Percentiles rank a stretch among this genome's conserved stretches.
Conservation (phyloP, 2,329 filamentous ascomycete species). For the Bipolaris bicolor region DNA sequence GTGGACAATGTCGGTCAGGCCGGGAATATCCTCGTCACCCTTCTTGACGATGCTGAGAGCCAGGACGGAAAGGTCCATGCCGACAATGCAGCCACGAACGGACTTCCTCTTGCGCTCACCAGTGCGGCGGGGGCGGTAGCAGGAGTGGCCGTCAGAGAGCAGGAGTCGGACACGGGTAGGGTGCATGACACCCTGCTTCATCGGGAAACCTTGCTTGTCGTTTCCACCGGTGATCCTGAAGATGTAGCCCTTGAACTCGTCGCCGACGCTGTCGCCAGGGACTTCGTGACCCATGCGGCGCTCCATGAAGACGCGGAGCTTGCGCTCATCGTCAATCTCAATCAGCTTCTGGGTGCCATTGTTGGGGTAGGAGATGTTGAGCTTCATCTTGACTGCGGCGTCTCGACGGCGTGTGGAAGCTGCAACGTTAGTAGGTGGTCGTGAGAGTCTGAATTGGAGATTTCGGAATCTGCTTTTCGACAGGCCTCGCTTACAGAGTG, state of each 20-base stretch:
- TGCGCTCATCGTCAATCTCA: slow-evolving; percentile 99
- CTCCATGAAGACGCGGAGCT: slow-evolving; percentile 98
- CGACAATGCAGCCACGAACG: slow-evolving; percentile 98
- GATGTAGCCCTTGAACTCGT: slow-evolving; percentile 99
- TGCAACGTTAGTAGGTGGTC: slow-evolving; percentile 48
- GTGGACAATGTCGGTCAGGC: slow-evolving; percentile 95
- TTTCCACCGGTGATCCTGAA: slow-evolving; percentile 99
- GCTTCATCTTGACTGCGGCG: slow-evolving; percentile 68
- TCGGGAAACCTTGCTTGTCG: slow-evolving; percentile 99
- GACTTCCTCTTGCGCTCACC: slow-evolving; percentile 99
- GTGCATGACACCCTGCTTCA: slow-evolving; percentile 99
- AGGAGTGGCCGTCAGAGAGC: slow-evolving; percentile 94
- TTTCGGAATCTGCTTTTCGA: slow-evolving; percentile 21
- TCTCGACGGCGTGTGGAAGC: slow-evolving; percentile 41
- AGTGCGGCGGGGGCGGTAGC: slow-evolving; percentile 97
- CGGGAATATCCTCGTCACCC: slow-evolving; percentile 91
- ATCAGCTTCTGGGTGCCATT: slow-evolving; percentile 99
- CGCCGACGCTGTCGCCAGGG: slow-evolving; percentile 89
- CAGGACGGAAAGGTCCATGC: slow-evolving; percentile 90
- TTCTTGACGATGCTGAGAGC: slow-evolving; percentile 97
- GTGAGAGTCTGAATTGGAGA: slow-evolving; percentile 22
- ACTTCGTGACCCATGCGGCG: slow-evolving; percentile 96
- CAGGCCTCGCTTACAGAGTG: slow-evolving; percentile 10
- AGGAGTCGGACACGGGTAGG: slow-evolving; percentile 98
- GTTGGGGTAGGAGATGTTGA: slow-evolving; percentile 88